Evolutionary conservation across 306 rosid genomes (phyloP), one percentile per base, ranked within the genome.

Genomic region (Castanea crenata): DNA sequence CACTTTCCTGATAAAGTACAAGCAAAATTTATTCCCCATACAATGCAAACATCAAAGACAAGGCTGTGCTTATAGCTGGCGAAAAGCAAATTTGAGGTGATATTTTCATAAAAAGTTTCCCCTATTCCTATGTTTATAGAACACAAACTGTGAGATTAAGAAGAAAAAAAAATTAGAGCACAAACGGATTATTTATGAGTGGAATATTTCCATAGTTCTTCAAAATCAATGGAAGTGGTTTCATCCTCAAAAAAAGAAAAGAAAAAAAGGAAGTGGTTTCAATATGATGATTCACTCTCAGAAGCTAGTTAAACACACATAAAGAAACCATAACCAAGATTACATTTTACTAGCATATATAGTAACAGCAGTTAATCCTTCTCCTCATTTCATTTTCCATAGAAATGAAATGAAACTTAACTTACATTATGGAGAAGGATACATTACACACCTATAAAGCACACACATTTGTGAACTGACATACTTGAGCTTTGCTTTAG

Each of bases 401-500:
- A 12, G 77, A 32, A 61, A 44, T 23, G 74, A 15, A 63, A 29
- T 14, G 56, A 5, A 31, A 13, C 13, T 19, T 32, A 7, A 41
- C 46, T 49, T 49, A 49, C 54, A 49, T 13, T 10, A 49, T 12
- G 52, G 27, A 68, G 72, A 68, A 35, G 52, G 10, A 14, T 19
- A 34, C 27, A 67, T 68, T 18, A 68, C 41, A 38, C 52, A 68
- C 15, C 52, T 13, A 34, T 4, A 68, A 4, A 71, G 35, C 38
- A 12, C 25, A 71, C 75, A 23, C 14, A 49, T 81, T 68, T 34
- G 21, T 16, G 41, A 55, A 68, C 35, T 68, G 34, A 71, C 18
- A 77, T 23, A 54, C 57, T 49, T 64, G 35, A 27, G 73, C 41
- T 6, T 76, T 70, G 73, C 41, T 10, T 73, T 70, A 89, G 81